Conservation (phyloP, 345 rosid species). For the Barbarea vulgaris region DNA sequence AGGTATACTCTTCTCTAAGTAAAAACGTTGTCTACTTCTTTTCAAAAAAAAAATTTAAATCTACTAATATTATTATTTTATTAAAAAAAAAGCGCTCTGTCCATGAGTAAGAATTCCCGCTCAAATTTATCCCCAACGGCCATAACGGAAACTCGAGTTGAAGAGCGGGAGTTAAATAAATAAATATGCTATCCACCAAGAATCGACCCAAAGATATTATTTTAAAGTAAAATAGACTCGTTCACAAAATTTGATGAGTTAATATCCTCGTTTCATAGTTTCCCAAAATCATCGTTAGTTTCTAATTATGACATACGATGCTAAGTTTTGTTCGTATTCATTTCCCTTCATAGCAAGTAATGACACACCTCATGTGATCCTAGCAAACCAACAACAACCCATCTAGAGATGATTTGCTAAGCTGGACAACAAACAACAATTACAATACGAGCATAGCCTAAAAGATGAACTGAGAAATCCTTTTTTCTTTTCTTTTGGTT, state of each 20-base stretch:
- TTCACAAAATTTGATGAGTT: neutral
- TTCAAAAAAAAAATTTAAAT: no score
- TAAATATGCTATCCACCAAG: neutral
- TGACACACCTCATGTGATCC: neutral
- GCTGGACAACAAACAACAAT: neutral
- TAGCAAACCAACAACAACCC: neutral
- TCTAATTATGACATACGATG: neutral
- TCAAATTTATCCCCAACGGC: conserved; percentile 8
- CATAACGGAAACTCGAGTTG: conserved; percentile 16
- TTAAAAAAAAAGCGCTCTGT: neutral
- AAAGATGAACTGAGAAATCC: neutral
- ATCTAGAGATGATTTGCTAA: neutral
- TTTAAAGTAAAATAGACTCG: no score
- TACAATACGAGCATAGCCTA: neutral
- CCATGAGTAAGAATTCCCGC: conserved; percentile 7
- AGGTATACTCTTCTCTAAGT: no score
- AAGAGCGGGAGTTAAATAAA: no score
- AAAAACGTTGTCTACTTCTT: no score
- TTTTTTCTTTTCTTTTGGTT: neutral
- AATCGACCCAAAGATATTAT: no score
- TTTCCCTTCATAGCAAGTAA: neutral
- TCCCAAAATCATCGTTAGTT: neutral
- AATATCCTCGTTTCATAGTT: neutral
- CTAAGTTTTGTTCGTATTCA: neutral
- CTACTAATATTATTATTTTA: no score